Percentiles rank a stretch among this genome's conserved stretches.
Evolutionary conservation across 768 basidiomycete genomes (phyloP).

Genomic region (Pleurotus ostreatus): DNA sequence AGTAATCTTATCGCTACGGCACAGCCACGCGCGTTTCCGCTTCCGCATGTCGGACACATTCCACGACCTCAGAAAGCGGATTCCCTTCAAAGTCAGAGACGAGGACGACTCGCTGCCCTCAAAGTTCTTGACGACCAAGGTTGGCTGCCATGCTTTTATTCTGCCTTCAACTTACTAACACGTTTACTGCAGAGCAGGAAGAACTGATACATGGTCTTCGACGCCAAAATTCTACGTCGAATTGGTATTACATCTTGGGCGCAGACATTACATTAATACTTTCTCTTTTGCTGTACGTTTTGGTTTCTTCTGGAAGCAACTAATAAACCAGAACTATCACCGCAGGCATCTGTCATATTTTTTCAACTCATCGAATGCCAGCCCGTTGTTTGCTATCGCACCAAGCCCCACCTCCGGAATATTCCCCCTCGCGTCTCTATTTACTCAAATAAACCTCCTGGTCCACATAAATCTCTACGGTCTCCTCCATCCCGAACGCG

Average conservation of each 20-base stretch:
- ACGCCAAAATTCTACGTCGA: slow-evolving; percentile 36
- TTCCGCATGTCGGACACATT: not conserved
- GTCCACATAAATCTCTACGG: slow-evolving; percentile 47
- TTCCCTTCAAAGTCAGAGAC: slow-evolving; percentile 8
- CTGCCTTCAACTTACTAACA: not conserved
- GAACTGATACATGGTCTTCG: slow-evolving; percentile 48
- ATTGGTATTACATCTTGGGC: slow-evolving; percentile 33
- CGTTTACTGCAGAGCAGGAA: slow-evolving; percentile 49
- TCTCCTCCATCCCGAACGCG: slow-evolving; percentile 31
- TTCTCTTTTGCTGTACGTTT: slow-evolving; percentile 43
- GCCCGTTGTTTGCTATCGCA: slow-evolving; percentile 35
- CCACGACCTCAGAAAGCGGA: slow-evolving; percentile 6
- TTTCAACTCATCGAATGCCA: slow-evolving; percentile 34
- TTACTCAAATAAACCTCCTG: slow-evolving; percentile 45
- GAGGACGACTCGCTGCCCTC: not conserved
- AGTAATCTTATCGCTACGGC: too few species aligned
- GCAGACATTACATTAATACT: slow-evolving; percentile 38
- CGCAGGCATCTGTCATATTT: slow-evolving; percentile 47
- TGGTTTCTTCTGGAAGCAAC: slow-evolving; percentile 1
- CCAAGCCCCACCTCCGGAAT: slow-evolving; percentile 26
- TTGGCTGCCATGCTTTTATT: not conserved
- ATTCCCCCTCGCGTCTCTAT: slow-evolving; percentile 40
- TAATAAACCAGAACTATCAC: slow-evolving; percentile 9
- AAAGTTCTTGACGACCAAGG: slow-evolving; percentile 14
- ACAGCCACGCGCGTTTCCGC: too few species aligned